Evolutionary conservation across 257 asterid species (phyloP), one percentile per base, ranked within the genome.

Genomic region (Haberlea rhodopensis): DNA sequence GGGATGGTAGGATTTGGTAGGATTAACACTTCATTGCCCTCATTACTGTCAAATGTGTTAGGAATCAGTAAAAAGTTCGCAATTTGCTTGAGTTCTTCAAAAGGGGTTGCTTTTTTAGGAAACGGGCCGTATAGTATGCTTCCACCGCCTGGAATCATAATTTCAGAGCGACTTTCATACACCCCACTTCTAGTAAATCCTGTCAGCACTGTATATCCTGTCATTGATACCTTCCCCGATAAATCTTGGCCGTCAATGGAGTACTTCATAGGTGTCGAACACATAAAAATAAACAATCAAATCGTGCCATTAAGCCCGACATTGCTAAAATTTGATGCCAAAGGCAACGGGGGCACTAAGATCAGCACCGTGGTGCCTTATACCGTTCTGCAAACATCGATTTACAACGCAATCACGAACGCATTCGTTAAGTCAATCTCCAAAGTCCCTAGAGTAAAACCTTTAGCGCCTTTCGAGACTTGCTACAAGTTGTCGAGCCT

Each of bases 1-100:
- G 91, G 91, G 11, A 73, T 80, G 49, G 80, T 65, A 0, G 91
- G 91, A 10, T 78, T 84, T 13, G 88, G 91, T 2, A 58, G 83
- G 37, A 72, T 61, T 19, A 63, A 29, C 0, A 75, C 74, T 4
- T 74, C 77, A 4, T 63, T 82, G 7, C 86, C 86, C 8, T 75
- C 82, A 3, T 70, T 79, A 20, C 32, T 84, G 18, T 58, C 88
- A 5, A 31, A 46, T 32, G 71, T 60, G 0, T 75, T 80, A 18
- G 67, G 78, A 49, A 73, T 84, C 21, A 32, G 23, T 0, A 67
- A 71, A 34, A 82, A 77, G 34, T 84, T 84, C 13, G 81, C 91
- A 4, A 20, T 84, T 10, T 84, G 88, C 49, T 64, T 84, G 57
- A 74, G 80, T 24, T 71, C 86, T 22, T 57, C 76, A 0, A 70